Evolutionary conservation across 2,329 filamentous ascomycete genomes (phyloP).

Genomic region (Coniochaeta pulveracea): DNA sequence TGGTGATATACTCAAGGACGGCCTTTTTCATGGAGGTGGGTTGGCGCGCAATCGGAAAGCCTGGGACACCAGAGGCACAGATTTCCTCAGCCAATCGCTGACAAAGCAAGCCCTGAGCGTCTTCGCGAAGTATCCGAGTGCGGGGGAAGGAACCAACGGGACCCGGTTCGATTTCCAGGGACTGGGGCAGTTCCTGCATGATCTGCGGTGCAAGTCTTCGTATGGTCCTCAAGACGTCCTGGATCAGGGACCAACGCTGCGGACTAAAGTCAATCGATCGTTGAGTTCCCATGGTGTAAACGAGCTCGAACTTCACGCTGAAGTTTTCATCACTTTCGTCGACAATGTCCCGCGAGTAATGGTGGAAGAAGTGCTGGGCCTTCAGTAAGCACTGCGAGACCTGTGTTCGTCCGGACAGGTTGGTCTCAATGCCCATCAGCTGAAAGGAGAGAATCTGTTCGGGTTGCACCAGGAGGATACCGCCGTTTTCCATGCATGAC

Average conservation of each 20-base stretch:
- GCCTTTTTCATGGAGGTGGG: background rate
- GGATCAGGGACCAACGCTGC: slow-evolving; percentile 43
- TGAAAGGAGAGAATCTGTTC: slow-evolving; percentile 55
- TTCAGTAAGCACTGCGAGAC: slow-evolving; percentile 23
- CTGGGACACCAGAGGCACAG: background rate
- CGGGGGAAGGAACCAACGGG: slow-evolving; percentile 16
- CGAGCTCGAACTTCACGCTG: slow-evolving; percentile 46
- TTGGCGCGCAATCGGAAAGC: slow-evolving; percentile 4
- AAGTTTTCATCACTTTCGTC: slow-evolving; percentile 58
- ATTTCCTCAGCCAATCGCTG: background rate
- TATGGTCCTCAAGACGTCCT: slow-evolving; percentile 38
- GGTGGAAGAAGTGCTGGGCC: slow-evolving; percentile 32
- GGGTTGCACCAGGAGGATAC: slow-evolving; percentile 49
- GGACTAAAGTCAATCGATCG: slow-evolving; percentile 37
- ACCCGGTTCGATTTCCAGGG: slow-evolving; percentile 27
- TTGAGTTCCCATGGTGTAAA: slow-evolving; percentile 50
- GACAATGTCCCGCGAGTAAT: slow-evolving; percentile 39
- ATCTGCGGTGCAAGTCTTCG: slow-evolving; percentile 17
- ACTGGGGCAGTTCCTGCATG: slow-evolving; percentile 18
- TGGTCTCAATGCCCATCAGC: slow-evolving; percentile 44
- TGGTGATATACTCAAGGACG: slow-evolving; percentile 25
- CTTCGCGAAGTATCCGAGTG: background rate
- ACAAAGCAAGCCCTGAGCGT: background rate
- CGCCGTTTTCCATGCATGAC: slow-evolving; percentile 36
- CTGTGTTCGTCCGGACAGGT: slow-evolving; percentile 15